Percentiles rank a stretch among this genome's conserved stretches.
Evolutionary conservation across 257 asterid genomes (phyloP).

Genomic region (Penstemon davidsonii): DNA sequence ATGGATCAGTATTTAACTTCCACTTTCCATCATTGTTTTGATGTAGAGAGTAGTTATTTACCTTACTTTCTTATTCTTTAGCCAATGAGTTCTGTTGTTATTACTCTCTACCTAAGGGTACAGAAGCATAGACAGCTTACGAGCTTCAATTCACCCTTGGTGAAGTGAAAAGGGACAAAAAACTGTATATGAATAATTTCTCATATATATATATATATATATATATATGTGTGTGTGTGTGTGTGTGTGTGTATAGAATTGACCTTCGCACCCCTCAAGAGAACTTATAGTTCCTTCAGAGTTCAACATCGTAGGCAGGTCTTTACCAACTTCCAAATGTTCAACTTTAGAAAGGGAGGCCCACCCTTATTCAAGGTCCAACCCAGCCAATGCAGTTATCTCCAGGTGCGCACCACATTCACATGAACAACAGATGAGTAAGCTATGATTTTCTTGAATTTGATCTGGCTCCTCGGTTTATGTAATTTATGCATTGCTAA

Average conservation of each 20-base stretch:
- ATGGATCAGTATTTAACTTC: neutral
- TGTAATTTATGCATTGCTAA: neutral
- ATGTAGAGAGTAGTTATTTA: neutral
- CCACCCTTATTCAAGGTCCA: neutral
- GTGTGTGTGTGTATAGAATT: too few relatives aligned
- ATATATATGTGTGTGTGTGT: too few relatives aligned
- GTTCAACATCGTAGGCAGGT: neutral
- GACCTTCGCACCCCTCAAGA: neutral
- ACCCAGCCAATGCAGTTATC: neutral
- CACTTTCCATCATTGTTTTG: neutral
- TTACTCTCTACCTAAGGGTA: neutral
- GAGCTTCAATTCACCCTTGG: conserved; percentile 1
- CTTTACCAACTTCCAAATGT: conserved; percentile 1
- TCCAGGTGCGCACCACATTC: neutral
- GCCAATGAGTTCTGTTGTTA: neutral
- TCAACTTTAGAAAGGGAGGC: neutral
- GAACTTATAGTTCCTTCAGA: neutral
- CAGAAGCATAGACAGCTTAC: neutral
- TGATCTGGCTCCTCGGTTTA: neutral
- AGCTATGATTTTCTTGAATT: neutral
- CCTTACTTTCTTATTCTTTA: neutral
- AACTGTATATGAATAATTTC: neutral
- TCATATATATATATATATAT: neutral
- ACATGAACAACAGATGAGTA: neutral
- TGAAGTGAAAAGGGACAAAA: neutral